A percentile compares a stretch with the other conserved stretches of the same genome.
These are phyloP conservation scores for Yamadazyma paraphyllophila DNA, from an alignment of 805 yeast genomes.

Conservation along the genomic window DNA sequence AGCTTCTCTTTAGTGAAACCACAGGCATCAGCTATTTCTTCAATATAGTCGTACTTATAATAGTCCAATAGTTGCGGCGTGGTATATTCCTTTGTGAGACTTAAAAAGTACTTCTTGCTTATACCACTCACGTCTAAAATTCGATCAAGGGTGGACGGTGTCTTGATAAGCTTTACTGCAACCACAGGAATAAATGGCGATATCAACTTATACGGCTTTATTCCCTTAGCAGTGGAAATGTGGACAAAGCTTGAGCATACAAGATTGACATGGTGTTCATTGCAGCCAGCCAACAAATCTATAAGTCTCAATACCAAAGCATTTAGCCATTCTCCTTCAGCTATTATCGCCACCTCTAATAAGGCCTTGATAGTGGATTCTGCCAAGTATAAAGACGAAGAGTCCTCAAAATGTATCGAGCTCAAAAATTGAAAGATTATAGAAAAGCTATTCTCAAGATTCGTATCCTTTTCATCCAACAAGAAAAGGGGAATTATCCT, in stretches of 20 bases:
- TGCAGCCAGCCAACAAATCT: conserved; percentile 61
- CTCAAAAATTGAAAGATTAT: conserved; percentile 39
- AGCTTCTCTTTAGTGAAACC: conserved; percentile 47
- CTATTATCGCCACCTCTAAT: conserved; percentile 61
- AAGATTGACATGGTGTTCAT: conserved; percentile 64
- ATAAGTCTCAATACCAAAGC: conserved; percentile 63
- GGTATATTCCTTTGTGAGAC: conserved; percentile 67
- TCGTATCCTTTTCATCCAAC: conserved; percentile 35
- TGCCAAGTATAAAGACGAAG: conserved; percentile 38
- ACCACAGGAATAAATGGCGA: conserved; percentile 78
- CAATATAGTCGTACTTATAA: conserved; percentile 60
- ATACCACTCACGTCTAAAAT: conserved; percentile 67
- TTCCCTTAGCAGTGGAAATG: conserved; percentile 53
- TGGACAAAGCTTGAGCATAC: conserved; percentile 63
- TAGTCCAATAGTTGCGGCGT: conserved; percentile 73
- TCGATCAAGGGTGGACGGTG: conserved; percentile 53
- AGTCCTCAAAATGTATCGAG: conserved; percentile 33
- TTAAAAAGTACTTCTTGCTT: conserved; percentile 57
- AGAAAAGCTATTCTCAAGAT: conserved; percentile 42
- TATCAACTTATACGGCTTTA: conserved; percentile 75
- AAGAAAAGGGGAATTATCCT: conserved; percentile 54
- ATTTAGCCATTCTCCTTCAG: conserved; percentile 67
- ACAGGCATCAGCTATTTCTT: conserved; percentile 56
- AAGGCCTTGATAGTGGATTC: conserved; percentile 62
- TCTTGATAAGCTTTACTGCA: conserved; percentile 60